Percentiles rank a stretch among this genome's conserved stretches.
phyloP scores from a whole-genome alignment of 2,329 filamentous ascomycete species.

The Byssoonygena ceratinophila region DNA sequence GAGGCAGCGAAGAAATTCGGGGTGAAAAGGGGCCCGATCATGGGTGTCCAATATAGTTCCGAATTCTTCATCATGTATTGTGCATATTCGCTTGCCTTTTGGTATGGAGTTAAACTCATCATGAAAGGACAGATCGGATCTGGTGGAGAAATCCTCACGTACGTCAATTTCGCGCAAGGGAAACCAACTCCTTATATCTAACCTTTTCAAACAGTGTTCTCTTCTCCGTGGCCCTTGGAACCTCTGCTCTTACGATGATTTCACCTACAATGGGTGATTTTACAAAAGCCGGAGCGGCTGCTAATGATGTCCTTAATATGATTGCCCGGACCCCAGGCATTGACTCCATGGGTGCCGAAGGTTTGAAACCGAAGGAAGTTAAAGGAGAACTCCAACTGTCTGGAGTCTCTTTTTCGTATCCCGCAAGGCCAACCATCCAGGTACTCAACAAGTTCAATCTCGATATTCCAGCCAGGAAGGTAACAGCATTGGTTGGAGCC shows the following conservation, averaged over 20 bases:
- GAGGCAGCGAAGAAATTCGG: conserved; percentile 21
- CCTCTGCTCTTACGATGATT: conserved; percentile 31
- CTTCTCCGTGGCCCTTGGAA: conserved; percentile 28
- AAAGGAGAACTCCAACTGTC: conserved; percentile 33
- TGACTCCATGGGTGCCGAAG: conserved; percentile 27
- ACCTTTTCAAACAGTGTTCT: conserved; percentile 17
- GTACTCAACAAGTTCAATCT: conserved; percentile 38
- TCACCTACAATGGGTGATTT: conserved; percentile 35
- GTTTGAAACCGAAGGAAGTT: conserved; percentile 20
- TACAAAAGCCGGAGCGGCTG: conserved; percentile 35
- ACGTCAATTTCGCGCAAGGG: conserved; percentile 11
- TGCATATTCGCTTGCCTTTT: conserved; percentile 28
- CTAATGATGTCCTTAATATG: conserved; percentile 29
- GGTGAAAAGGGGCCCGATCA: conserved; percentile 23
- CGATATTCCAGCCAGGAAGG: conserved; percentile 38
- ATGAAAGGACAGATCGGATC: conserved; percentile 19
- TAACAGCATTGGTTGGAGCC: conserved; percentile 49
- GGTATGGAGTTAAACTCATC: conserved; percentile 27
- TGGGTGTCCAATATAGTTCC: conserved; percentile 24
- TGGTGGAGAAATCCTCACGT: conserved; percentile 23
- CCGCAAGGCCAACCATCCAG: conserved; percentile 35
- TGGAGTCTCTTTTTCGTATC: conserved; percentile 39
- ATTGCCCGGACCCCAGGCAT: conserved; percentile 34
- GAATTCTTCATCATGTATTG: conserved; percentile 27
- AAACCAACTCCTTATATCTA: not conserved